Percentiles rank a stretch among this genome's conserved stretches.
Evolutionary conservation across 2,329 filamentous ascomycete species (phyloP).

Genomic region (Colletotrichum tabaci): DNA sequence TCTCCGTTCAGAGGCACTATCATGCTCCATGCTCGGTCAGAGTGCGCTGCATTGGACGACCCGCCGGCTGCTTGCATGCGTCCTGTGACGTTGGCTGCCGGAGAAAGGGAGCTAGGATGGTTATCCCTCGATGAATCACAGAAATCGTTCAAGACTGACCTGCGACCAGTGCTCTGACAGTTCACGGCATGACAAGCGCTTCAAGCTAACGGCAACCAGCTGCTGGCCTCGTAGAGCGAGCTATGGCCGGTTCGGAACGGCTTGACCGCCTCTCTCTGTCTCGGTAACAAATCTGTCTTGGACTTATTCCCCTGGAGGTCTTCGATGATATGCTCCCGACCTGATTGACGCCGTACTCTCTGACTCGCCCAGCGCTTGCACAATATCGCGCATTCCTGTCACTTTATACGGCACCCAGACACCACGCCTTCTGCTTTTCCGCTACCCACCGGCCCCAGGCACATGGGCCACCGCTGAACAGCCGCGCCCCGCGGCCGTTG

Average conservation of each 20-base stretch:
- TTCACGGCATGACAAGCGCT: constrained; percentile 38
- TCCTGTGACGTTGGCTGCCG: constrained; percentile 1
- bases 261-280: constrained; percentile 24
- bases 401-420: constrained; percentile 13
- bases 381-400: constrained; percentile 15
- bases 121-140: constrained; percentile 12
- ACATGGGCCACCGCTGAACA: constrained; percentile 17
- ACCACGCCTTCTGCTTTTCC: constrained; percentile 26
- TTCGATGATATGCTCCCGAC: constrained; percentile 22
- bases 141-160: constrained; percentile 17
- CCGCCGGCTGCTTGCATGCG: constrained; percentile 30
- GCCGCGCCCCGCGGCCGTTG: constrained; percentile 28
- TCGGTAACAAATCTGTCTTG: constrained; percentile 19
- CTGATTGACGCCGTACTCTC: constrained; percentile 24
- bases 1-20: constrained; percentile 17
- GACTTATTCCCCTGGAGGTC: neutral
- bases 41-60: constrained; percentile 11
- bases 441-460: constrained; percentile 19
- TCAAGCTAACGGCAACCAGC: constrained; percentile 28
- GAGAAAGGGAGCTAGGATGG: constrained; percentile 17
- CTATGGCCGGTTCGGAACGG: neutral
- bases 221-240: constrained; percentile 31
- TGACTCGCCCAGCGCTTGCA: constrained; percentile 20
- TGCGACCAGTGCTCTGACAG: constrained; percentile 26
- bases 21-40: constrained; percentile 1